A percentile compares a stretch with the other conserved stretches of the same genome.
These are phyloP conservation scores for Lentinula sp. DNA, from an alignment of 768 basidiomycete species.

Conservation along the genomic window DNA sequence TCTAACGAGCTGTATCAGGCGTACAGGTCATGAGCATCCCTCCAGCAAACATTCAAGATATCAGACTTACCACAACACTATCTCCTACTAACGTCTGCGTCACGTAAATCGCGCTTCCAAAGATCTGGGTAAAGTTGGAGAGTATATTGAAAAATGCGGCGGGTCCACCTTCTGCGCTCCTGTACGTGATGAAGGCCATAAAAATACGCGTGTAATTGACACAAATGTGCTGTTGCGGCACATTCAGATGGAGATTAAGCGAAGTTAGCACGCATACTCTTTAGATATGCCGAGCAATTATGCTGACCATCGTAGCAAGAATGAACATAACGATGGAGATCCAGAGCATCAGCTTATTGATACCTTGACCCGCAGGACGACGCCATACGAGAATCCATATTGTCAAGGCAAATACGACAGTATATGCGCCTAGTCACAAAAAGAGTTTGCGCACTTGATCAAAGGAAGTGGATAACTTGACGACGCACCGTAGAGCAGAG, in stretches of 20 bases:
- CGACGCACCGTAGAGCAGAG: conserved; percentile 19
- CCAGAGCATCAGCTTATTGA: conserved; percentile 24
- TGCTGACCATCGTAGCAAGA: conserved; percentile 24
- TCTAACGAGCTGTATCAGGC: conserved; percentile 18
- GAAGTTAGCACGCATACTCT: no score
- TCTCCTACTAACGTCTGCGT: conserved; percentile 32
- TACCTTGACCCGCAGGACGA: conserved; percentile 15
- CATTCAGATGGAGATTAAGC: background rate
- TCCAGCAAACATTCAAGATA: background rate
- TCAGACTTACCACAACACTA: conserved; percentile 23
- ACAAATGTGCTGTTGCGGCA: conserved; percentile 24
- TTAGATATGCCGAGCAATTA: background rate
- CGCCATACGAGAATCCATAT: conserved; percentile 22
- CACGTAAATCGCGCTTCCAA: conserved; percentile 29
- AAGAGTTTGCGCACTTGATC: background rate
- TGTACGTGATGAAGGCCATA: conserved; percentile 24
- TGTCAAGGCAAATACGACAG: conserved; percentile 22
- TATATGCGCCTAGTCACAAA: conserved; percentile 18
- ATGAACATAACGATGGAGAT: conserved; percentile 25
- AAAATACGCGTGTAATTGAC: conserved; percentile 29
- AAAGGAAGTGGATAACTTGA: background rate
- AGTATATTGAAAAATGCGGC: conserved; percentile 26
- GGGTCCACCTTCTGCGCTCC: conserved; percentile 19
- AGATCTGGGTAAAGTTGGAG: conserved; percentile 27
- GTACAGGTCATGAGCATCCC: background rate